These are phyloP conservation scores for Populus hybrid DNA, from an alignment of 441 rosid genomes.

Conservation along the genomic window DNA sequence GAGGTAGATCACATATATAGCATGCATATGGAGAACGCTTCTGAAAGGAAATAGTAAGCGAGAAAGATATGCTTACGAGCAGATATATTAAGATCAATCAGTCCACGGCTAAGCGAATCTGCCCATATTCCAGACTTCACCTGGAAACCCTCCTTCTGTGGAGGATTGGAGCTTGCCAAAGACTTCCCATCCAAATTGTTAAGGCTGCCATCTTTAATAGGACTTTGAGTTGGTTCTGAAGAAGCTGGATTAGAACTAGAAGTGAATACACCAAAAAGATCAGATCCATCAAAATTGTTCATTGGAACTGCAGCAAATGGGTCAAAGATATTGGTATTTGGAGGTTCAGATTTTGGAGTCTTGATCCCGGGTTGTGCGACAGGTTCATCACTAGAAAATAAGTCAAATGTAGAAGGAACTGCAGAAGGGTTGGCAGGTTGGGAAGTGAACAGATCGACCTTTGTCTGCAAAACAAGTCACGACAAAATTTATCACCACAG, in stretches of 20 bases:
- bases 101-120: constrained; percentile 91
- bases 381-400: constrained; percentile 50
- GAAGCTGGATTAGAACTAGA: constrained; percentile 47
- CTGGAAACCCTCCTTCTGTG: constrained; percentile 57
- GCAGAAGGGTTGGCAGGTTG: constrained; percentile 38
- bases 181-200: constrained; percentile 36
- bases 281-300: constrained; percentile 77
- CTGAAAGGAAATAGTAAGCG: neutral
- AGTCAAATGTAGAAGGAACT: constrained; percentile 54
- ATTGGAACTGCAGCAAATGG: constrained; percentile 91
- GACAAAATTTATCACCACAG: constrained; percentile 6
- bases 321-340: constrained; percentile 43
- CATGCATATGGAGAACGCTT: neutral
- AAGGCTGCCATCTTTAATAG: constrained; percentile 30
- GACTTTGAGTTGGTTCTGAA: constrained; percentile 39
- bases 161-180: constrained; percentile 39
- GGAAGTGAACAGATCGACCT: constrained; percentile 78
- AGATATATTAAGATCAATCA: constrained; percentile 95
- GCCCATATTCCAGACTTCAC: constrained; percentile 98
- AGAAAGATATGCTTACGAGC: constrained; percentile 75
- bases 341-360: constrained; percentile 34
- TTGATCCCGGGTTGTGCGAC: constrained; percentile 48
- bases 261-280: constrained; percentile 76
- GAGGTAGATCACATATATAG: constrained; percentile 13
- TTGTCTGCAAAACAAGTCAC: constrained; percentile 44